phyloP scores from a whole-genome alignment of 1,284 basidiomycete genomes.

The Cryptococcus jaspeensis region DNA sequence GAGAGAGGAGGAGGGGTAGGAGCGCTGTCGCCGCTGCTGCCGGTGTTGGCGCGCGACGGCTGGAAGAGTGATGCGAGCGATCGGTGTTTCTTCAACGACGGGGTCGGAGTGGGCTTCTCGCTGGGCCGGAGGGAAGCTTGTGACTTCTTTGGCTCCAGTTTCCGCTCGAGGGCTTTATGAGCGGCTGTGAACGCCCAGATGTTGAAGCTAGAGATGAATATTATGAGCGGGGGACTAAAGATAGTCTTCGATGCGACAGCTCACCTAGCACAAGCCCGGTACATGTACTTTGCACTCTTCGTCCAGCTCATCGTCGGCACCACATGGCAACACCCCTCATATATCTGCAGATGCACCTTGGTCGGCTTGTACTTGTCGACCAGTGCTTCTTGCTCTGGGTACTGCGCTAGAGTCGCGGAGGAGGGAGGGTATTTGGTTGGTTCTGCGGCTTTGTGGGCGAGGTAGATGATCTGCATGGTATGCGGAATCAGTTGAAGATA shows the following conservation, averaged over 20 bases:
- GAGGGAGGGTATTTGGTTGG: slow-evolving; percentile 51
- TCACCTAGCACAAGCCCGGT: slow-evolving; percentile 48
- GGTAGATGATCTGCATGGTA: slow-evolving; percentile 50
- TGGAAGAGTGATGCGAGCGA: slow-evolving; percentile 3
- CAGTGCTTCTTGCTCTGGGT: slow-evolving; percentile 46
- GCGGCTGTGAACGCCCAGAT: slow-evolving; percentile 49
- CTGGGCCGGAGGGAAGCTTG: slow-evolving; percentile 1
- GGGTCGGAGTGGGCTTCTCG: no score
- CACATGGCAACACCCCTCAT: slow-evolving; percentile 51
- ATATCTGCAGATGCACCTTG: slow-evolving; percentile 54
- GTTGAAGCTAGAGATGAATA: slow-evolving; percentile 44
- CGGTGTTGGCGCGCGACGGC: neutral
- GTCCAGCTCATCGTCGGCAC: slow-evolving; percentile 51
- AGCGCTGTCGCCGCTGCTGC: neutral
- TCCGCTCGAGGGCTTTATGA: slow-evolving; percentile 28
- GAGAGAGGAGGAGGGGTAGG: neutral
- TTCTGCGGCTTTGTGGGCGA: slow-evolving; percentile 55
- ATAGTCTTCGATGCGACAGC: slow-evolving; percentile 12
- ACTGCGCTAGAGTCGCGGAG: slow-evolving; percentile 45
- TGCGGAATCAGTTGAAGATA: neutral
- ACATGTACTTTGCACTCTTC: slow-evolving; percentile 48
- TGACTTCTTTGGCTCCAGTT: slow-evolving; percentile 17
- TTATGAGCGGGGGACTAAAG: no score
- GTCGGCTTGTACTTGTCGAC: slow-evolving; percentile 53
- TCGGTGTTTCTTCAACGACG: neutral